Base-by-base conservation (phyloP, 257 asterid genomes). In the Capsicum pubescens region DNA sequence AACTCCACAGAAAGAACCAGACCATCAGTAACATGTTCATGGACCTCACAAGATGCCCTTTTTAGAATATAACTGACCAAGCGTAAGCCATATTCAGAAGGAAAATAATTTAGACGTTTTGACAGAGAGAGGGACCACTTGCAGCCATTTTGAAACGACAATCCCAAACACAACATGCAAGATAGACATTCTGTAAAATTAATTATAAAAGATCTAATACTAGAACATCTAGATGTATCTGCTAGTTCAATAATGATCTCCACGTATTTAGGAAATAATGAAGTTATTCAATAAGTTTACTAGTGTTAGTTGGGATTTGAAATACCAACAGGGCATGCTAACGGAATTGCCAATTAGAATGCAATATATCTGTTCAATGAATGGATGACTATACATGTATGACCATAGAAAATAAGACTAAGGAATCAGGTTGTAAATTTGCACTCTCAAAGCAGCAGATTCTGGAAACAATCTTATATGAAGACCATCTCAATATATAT, bases 381-480 rank as follows among this genome's bases (percentile, higher is more conserved):
- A 74, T 13, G 61, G 14, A 74, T 54, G 21, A 52, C 14, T 26
- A 7, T 26, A 2, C 63, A 76, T 52, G 48, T 13, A 76, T 26
- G 63, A 50, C 44, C 44, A 11, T 8, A 50, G 46, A 52, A 74
- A 19, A 50, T 74, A 74, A 50, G 13, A 74, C 19, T 13, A 50
- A 74, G 21, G 12, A 3, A 74, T 74, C n/a, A 50, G 6, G 61
- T 12, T 12, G 60, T 6, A 74, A 46, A 74, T 19, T 74, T 48
- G 19, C 7, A 44, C 60, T 19, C 80, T 12, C 44, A 19, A 50
- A 48, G 80, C 42, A 72, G 39, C 59, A 48, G 59, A 11, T 48
- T 74, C 60, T 74, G 81, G 46, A 74, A 36, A 50, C 61, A 26
- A 74, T 21, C 81, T 0, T 50, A 74, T 21, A 74, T 52, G 81